Percentiles rank a stretch among this genome's conserved stretches.
Conservation (phyloP, 345 rosid genomes). For the Murraya paniculata region DNA sequence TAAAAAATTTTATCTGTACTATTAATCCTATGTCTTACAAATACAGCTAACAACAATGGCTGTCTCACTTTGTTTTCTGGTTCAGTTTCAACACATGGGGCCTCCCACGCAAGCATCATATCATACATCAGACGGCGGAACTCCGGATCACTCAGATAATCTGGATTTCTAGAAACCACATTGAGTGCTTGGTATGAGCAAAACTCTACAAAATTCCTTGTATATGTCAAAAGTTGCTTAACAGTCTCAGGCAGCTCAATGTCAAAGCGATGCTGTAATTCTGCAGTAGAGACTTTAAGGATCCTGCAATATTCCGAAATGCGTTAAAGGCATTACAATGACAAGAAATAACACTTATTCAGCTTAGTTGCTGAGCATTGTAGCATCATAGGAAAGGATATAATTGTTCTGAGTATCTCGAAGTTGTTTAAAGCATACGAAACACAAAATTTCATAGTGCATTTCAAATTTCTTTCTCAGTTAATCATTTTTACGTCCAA, state of each 20-base stretch:
- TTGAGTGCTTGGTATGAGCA: constrained; percentile 74
- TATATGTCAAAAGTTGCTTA: constrained; percentile 60
- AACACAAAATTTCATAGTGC: neutral
- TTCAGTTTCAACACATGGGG: constrained; percentile 53
- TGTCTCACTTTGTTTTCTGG: constrained; percentile 44
- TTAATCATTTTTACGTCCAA: neutral
- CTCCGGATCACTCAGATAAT: constrained; percentile 65
- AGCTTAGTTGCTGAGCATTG: neutral
- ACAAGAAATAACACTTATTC: neutral
- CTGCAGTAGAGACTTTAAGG: constrained; percentile 60
- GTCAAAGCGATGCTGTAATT: constrained; percentile 69
- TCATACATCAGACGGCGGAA: constrained; percentile 79
- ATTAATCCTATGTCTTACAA: constrained; percentile 4
- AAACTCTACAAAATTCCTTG: constrained; percentile 77
- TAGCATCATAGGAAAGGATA: neutral
- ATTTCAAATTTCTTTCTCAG: neutral
- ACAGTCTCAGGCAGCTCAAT: constrained; percentile 74
- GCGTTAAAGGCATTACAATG: neutral
- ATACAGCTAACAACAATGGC: neutral
- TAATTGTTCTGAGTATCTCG: neutral
- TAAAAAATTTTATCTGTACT: neutral
- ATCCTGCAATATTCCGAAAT: constrained; percentile 36
- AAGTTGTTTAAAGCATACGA: neutral
- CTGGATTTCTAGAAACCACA: constrained; percentile 38
- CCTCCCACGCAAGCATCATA: constrained; percentile 99